Base-by-base conservation (phyloP, 2,329 filamentous ascomycete genomes). In the Hymenotorrendiella dingleyae region DNA sequence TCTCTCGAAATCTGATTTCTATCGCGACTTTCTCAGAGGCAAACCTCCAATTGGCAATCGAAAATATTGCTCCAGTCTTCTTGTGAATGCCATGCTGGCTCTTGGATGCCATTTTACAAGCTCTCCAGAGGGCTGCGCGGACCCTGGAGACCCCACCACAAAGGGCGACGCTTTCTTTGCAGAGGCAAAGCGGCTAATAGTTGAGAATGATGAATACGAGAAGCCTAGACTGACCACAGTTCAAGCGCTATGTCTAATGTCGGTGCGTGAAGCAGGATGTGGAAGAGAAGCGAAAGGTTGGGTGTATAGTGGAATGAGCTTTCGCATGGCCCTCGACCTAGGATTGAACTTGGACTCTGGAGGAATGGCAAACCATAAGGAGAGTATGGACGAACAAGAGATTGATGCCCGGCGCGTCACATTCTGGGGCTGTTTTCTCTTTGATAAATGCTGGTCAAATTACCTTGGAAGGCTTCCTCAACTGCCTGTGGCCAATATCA, bases 371-470 rank as follows among this genome's bases (percentile, higher is more conserved):
- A 71, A 68, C n/a, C 76, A 74, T 45, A 72, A 68, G 45, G 71
- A 75, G 38, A 64, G 70, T 21, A 73, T 91, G 52, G 80, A 81
- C 47, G 87, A 95, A 45, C 76, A 85, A 35, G 91, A 96, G 62
- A 77, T 94, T 28, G 93, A 98, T 65, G 90, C 89, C 3, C 75
- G 93, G 28, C 76, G 86, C 40, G 83, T 97, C 30, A 97, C 93
- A 0, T 97, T 96, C 59, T 97, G 93, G 93, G 93, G 93, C 6
- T 96, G 90, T 62, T 97, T 93, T 64, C 67, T 95, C n/a, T 94
- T 97, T 62, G 93, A 98, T 69, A 97, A 96, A 73, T 94, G 88
- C 63, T 97, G 91, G 90, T 95, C 90, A 37, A 97, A 96, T 62
- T 97, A 97, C 56, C 76, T 97, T 20, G 91, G 93, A 36, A 83